Conservation (phyloP, 2,329 filamentous ascomycete species). For the Pseudocercospora fijiensis region DNA sequence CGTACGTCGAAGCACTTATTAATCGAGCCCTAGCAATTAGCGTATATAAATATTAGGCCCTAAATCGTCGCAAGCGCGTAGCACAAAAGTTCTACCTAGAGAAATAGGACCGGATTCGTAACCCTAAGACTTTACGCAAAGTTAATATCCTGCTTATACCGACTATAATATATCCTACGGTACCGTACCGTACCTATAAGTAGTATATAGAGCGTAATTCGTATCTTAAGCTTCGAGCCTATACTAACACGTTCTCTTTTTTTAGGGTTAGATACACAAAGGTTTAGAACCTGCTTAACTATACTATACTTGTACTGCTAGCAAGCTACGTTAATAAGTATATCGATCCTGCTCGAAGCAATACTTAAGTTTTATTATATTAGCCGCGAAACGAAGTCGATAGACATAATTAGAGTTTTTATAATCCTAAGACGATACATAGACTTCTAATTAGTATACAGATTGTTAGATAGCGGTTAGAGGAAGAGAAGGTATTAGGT, state of each 20-base stretch:
- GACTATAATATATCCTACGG: conserved; percentile 60
- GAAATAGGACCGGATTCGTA: conserved; percentile 55
- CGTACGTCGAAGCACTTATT: conserved; percentile 58
- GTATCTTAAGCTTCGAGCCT: background rate
- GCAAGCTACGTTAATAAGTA: conserved; percentile 49
- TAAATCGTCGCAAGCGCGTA: conserved; percentile 58
- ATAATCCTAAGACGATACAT: conserved; percentile 78
- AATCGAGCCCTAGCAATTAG: conserved; percentile 56
- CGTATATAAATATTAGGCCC: conserved; percentile 66
- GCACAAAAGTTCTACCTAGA: conserved; percentile 58
- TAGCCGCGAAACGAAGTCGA: conserved; percentile 53
- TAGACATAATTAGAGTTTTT: conserved; percentile 56
- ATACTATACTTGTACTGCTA: conserved; percentile 58
- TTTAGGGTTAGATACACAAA: conserved; percentile 34
- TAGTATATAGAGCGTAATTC: conserved; percentile 16
- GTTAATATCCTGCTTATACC: conserved; percentile 61
- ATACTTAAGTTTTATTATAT: conserved; percentile 43
- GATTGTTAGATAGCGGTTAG: conserved; percentile 70
- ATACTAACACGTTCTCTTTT: background rate
- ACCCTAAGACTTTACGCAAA: conserved; percentile 41
- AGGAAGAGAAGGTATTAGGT: conserved; percentile 81
- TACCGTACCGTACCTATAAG: conserved; percentile 44
- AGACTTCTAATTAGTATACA: conserved; percentile 81
- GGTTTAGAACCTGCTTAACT: conserved; percentile 49
- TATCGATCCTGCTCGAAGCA: conserved; percentile 29